These are phyloP conservation scores for Candida labiduridarum DNA, from an alignment of 1,139 yeast genomes.

Conservation along the genomic window DNA sequence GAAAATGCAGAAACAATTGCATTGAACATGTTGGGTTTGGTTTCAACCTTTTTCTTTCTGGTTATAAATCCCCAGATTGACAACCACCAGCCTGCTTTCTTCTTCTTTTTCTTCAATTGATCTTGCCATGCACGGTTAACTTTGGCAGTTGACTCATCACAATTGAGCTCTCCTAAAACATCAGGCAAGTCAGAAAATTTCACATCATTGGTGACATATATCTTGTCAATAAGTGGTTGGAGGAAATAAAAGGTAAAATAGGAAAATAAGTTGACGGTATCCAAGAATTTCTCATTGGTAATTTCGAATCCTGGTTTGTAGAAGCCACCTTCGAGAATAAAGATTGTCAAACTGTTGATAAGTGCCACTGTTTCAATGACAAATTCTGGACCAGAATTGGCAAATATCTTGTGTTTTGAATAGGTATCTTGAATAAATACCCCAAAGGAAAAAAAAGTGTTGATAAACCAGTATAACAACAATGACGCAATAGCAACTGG, in stretches of 20 bases:
- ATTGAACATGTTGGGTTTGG: constrained; percentile 14
- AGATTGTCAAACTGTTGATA: constrained; percentile 35
- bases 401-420: constrained; percentile 30
- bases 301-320: constrained; percentile 50
- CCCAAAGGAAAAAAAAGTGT: constrained; percentile 19
- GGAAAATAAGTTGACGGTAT: constrained; percentile 23
- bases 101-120: constrained; percentile 9
- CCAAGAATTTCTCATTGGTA: constrained; percentile 30
- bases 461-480: constrained; percentile 33
- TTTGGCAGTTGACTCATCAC: constrained; percentile 13
- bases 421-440: constrained; percentile 32
- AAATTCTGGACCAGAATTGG: constrained; percentile 19
- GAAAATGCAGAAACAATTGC: constrained; percentile 14
- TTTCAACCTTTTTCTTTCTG: constrained; percentile 11
- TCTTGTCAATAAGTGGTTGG: constrained; percentile 25
- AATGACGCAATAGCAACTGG: constrained; percentile 31
- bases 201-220: constrained; percentile 24
- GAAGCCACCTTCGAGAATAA: constrained; percentile 35
- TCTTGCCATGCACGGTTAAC: constrained; percentile 14
- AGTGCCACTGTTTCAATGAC: constrained; percentile 22
- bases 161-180: constrained; percentile 15
- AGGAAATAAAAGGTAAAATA: constrained; percentile 28
- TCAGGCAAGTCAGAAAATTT: constrained; percentile 24
- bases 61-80: constrained; percentile 12
- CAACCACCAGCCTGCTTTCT: constrained; percentile 8